Base-by-base conservation (phyloP, 371 early-diverging fungal genomes). In the Capniomyces stellatus region DNA sequence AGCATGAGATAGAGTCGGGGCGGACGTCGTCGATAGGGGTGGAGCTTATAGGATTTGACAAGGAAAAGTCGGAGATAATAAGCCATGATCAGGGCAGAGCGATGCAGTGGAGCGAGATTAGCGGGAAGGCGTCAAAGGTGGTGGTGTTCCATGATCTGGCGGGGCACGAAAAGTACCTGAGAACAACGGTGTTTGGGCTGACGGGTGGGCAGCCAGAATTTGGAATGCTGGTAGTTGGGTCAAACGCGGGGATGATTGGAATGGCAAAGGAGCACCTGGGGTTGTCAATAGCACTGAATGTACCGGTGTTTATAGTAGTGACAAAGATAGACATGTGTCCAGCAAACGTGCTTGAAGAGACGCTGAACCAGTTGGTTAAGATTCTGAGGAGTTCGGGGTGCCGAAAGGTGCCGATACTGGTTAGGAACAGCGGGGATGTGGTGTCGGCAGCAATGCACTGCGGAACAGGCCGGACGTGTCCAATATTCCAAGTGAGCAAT, bases 211-310 rank as follows among this genome's bases (percentile, higher is more conserved):
- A 85, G 4, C 92, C 92, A 22, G 90, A 92, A 56, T 89, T 81
- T 70, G 85, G 83, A 12, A 84, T 88, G 85, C 67, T 92, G 21
- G 85, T 91, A 85, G 81, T 90, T 23, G 91, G 87, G 13, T 81
- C 88, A 1, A 91, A 92, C 63, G 87, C 89, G 6, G 92, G 92
- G 30, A 76, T 91, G 57, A 79, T 86, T 51, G 92, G 92, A 12
- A 92, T 91, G 92, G 83, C 90, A 15, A 87, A 89, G 57, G 92
- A 92, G 69, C 90, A 91, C 54, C 69, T 92, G n/a, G 92, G 89
- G 0, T 52, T 90, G 43, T 83, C 91, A 0, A 69, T 92, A 22
- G 88, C 90, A 1, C 69, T 92, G 28, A 69, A 76, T 25, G 83
- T 89, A 3, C 92, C 92, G 1, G 89, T 91, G 4, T 77, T 87